These are phyloP conservation scores for Candida insectorum DNA, from an alignment of 805 yeast species.

Conservation along the genomic window DNA sequence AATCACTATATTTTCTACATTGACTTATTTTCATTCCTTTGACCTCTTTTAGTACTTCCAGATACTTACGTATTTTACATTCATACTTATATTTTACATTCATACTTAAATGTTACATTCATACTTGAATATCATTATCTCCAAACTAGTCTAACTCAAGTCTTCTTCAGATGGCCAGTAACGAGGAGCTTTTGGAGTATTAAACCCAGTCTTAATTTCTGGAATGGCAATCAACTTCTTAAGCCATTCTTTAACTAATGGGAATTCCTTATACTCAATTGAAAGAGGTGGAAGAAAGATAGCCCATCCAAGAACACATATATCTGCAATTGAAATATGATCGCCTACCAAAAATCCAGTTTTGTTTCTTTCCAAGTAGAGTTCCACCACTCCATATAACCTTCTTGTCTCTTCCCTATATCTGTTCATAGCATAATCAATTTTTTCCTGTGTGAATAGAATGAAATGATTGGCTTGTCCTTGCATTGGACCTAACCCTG, in stretches of 20 bases:
- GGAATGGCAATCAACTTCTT: constrained; percentile 28
- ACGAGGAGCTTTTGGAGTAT: constrained; percentile 8
- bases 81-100: too few species aligned
- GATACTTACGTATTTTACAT: too few species aligned
- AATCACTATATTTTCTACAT: too few species aligned
- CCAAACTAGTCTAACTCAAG: background rate
- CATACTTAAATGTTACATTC: too few species aligned
- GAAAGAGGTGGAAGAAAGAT: constrained; percentile 10
- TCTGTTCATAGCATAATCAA: constrained; percentile 53
- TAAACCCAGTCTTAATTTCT: constrained; percentile 29
- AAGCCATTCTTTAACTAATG: constrained; percentile 39
- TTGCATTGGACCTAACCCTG: constrained; percentile 57
- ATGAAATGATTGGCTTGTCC: constrained; percentile 57
- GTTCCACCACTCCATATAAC: constrained; percentile 52
- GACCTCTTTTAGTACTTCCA: too few species aligned
- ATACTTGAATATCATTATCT: too few species aligned
- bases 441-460: constrained; percentile 44
- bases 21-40: too few species aligned
- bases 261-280: constrained; percentile 37
- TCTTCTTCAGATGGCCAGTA: constrained; percentile 3
- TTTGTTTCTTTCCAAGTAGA: constrained; percentile 43
- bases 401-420: constrained; percentile 50
- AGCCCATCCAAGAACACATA: constrained; percentile 48
- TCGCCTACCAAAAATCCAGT: constrained; percentile 60
- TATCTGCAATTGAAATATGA: constrained; percentile 58